Base-by-base conservation (phyloP, 2,329 filamentous ascomycete genomes). In the Gremmenia infestans region DNA sequence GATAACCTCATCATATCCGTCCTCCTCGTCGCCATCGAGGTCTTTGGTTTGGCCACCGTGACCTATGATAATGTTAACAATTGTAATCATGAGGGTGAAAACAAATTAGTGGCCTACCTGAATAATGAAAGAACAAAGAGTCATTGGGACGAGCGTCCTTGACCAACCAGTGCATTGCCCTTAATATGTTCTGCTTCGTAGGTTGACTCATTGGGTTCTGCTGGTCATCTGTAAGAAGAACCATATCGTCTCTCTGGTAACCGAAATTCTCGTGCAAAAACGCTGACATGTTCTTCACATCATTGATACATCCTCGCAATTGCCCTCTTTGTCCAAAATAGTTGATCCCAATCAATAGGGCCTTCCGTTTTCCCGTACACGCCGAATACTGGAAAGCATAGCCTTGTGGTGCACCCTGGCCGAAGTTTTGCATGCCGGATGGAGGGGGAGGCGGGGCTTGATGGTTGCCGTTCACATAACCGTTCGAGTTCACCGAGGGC, bases 101-200 rank as follows among this genome's bases (percentile, higher is more conserved):
- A 9, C 28, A 32, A 12, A 45, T n/a, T 32, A 19, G 17, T 9
- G 37, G 69, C 81, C 62, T 74, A 91, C 88, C 91, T 40, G 91
- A 96, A 72, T 96, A 97, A 73, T 97, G 93, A 76, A 97, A 96
- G 75, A 97, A 97, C 5, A 97, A 80, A 6, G 92, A 96, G 71
- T 97, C 93, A 70, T 97, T 96, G 0, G 91, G 89, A 57, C 83
- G 82, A 2, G 92, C 92, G 67, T 96, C 92, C 74, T 96, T 96
- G 55, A 97, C 91, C 15, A 97, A 77, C 93, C 93, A 97, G 70
- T 96, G 91, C 93, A 97, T 97, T n/a, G 93, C 93, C 53, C 93
- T 83, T 37, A 97, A 73, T 53, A 97, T 95, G 70, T 97, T 97
- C 63, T 90, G 87, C 73, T 96, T 96, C 5, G 91, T 96, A 14